A percentile compares a stretch with the other conserved stretches of the same genome.
These are phyloP conservation scores for Geoglossum glabrum DNA, from an alignment of 495 filamentous ascomycete genomes.

Conservation along the genomic window DNA sequence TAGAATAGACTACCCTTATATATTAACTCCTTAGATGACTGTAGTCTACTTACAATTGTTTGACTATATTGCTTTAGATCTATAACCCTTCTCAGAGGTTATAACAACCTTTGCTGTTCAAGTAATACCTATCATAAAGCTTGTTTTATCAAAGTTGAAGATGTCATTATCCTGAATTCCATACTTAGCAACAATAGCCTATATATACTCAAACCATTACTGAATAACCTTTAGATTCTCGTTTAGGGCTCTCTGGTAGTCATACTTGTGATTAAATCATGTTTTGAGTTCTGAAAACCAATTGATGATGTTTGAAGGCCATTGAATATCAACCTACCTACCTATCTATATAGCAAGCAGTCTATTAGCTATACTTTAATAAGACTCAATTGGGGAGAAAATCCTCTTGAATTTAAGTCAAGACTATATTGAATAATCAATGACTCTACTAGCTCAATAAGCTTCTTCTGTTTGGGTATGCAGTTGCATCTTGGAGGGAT, in stretches of 20 bases:
- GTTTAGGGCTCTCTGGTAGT: not conserved
- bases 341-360: not conserved
- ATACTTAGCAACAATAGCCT: not conserved
- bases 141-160: constrained; percentile 9
- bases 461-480: not conserved
- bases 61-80: not conserved
- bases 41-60: not conserved
- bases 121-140: constrained; percentile 9
- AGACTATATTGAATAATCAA: not conserved
- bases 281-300: not conserved
- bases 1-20: not conserved
- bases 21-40: not conserved
- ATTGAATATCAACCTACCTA: not conserved
- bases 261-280: not conserved
- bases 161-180: constrained; percentile 3
- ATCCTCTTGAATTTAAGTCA: not conserved
- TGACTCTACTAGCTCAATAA: not conserved
- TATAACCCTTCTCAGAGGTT: not conserved
- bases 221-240: not conserved
- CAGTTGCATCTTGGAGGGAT: not conserved
- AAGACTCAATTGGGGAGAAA: not conserved
- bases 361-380: not conserved
- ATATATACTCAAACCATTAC: not conserved
- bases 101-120: constrained; percentile 3
- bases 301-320: not conserved